Percentiles rank a stretch among this genome's conserved stretches.
These are phyloP conservation scores for Adansonia rubrostipa DNA, from an alignment of 441 rosid species.

Conservation along the genomic window DNA sequence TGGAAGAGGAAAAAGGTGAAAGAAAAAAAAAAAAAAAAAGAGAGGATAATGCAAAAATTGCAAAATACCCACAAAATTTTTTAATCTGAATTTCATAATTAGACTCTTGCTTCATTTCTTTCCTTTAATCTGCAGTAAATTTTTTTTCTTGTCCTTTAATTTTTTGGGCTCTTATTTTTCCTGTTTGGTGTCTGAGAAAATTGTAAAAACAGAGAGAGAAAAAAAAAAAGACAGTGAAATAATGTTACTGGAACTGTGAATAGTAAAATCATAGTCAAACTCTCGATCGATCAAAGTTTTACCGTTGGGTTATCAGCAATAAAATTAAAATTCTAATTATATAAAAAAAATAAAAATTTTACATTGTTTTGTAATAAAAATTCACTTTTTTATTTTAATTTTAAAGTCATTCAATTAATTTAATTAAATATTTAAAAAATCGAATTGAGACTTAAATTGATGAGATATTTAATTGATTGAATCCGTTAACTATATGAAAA, in stretches of 20 bases:
- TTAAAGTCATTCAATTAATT: too few relatives aligned
- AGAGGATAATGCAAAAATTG: constrained; percentile 15
- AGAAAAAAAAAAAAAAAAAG: background rate
- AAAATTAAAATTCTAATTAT: background rate
- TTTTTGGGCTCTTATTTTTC: background rate
- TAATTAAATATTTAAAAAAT: too few relatives aligned
- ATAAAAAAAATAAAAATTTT: too few relatives aligned
- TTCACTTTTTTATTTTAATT: background rate
- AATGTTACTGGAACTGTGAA: constrained; percentile 1
- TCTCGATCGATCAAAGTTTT: background rate
- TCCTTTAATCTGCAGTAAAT: background rate
- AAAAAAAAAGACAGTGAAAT: background rate
- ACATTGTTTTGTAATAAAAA: background rate
- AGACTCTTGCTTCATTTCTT: background rate
- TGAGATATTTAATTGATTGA: too few relatives aligned
- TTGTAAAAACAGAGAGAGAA: background rate
- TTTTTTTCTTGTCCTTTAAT: background rate
- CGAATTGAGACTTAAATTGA: too few relatives aligned
- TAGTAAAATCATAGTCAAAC: constrained; percentile 17
- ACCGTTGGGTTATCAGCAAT: background rate
- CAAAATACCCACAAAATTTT: constrained; percentile 2
- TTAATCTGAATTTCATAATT: background rate
- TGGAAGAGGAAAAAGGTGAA: background rate
- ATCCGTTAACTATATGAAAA: too few relatives aligned
- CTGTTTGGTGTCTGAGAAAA: constrained; percentile 27